Evolutionary conservation across 441 rosid species (phyloP).

Genomic region (Bruguiera hainesii): DNA sequence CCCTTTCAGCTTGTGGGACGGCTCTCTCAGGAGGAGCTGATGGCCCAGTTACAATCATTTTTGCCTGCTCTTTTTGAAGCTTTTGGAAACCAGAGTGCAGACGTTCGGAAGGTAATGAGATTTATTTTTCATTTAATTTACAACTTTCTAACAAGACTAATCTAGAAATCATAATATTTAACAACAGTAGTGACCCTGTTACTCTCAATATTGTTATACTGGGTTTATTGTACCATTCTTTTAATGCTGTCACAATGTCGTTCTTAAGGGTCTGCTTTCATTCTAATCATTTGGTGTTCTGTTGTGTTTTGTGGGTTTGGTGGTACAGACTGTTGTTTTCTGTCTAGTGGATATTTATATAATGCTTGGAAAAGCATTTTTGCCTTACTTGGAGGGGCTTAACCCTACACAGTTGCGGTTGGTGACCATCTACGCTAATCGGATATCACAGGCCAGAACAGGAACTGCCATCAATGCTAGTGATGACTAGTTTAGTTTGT

Average conservation of each 20-base stretch:
- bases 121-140: background rate
- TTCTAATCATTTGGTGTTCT: background rate
- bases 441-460: conserved; percentile 95
- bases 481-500: conserved; percentile 31
- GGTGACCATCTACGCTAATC: conserved; percentile 94
- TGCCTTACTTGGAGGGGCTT: conserved; percentile 90
- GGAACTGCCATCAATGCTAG: conserved; percentile 58
- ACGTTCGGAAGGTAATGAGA: conserved; percentile 84
- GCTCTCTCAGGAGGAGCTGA: conserved; percentile 82
- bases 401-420: conserved; percentile 86
- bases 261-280: background rate
- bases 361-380: conserved; percentile 95
- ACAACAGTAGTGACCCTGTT: no score
- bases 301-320: conserved; percentile 7
- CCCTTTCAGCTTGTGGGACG: conserved; percentile 81
- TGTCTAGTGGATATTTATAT: conserved; percentile 97
- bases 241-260: no score
- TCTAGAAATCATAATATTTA: background rate
- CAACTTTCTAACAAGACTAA: background rate
- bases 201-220: no score
- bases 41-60: conserved; percentile 79
- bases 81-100: conserved; percentile 94
- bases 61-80: conserved; percentile 96
- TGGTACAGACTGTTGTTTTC: conserved; percentile 88
- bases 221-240: no score